Base-by-base conservation (phyloP, 345 rosid species). In the Populus deltoides region DNA sequence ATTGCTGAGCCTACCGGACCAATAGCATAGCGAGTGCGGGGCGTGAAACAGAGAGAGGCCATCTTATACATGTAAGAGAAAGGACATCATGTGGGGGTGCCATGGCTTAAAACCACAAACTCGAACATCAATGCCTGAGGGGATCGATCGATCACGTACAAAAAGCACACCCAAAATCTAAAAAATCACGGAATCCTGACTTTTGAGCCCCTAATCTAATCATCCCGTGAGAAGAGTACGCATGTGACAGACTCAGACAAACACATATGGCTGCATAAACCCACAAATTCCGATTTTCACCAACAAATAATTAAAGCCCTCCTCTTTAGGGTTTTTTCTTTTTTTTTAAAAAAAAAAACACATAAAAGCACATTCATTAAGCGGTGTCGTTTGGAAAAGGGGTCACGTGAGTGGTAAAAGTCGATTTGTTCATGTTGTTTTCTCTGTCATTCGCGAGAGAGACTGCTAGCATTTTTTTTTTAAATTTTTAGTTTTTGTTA, bases 151-250 rank as follows among this genome's bases (percentile, higher is more conserved):
- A 33, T 9, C 27, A 59, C 25, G 65, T 59, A 22, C 62, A 53
- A 65, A 78, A 78, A 76, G 71, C 24, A 83, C 86, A 70, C 53
- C 55, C 45, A 35, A 63, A 68, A 33, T 71, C 70, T 9, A 45
- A 16, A 24, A 45, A 16, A 17, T 55, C 5, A 43, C 72, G 25
- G 1, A 25, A 16, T 33, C 49, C 67, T 41, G 8, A 35, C 43
- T 69, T 62, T 31, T 57, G 16, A 71, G 33, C 29, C 68, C 33
- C 71, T 41, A 62, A 43, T 76, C 39, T 73, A 72, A 10, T 3
- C 87, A 24, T 3, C 87, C 90, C 88, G 90, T 86, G 89, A 85
- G 63, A 66, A 85, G 63, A 66, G 78, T 17, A 38, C 77, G 65
- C 85, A 85, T 81, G 80, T 85, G 90, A 85, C 81, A 18, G 63